Evolutionary conservation across 202 grass and related monocot genomes (phyloP), one percentile per base, ranked within the genome.

Genomic region (Cymbopogon flexuosus): DNA sequence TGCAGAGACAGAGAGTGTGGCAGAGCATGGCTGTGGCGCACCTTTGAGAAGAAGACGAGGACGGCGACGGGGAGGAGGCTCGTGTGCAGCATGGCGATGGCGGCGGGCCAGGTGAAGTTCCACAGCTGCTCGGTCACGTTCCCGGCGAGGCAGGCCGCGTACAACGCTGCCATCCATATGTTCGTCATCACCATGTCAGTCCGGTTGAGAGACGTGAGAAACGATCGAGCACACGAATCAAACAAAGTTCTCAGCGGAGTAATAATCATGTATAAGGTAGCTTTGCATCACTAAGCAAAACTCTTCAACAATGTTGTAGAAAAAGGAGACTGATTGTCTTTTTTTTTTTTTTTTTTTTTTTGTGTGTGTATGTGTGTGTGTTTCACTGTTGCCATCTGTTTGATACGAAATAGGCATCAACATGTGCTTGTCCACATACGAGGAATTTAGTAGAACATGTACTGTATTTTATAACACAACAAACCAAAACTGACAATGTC

Each of bases 31-130:
- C n/a, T n/a, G n/a, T 7, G 18, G 51, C 18, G 5, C 18, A n/a
- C 90, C 90, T 92, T 92, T 0, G 87, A 59, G 76, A 92, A 92
- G 84, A 92, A 92, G 3, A 70, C 77, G 39, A 90, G 77, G 60
- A 84, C 23, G 3, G 90, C 90, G 18, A 90, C 84, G 5, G 87
- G 87, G 35, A 90, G 60, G 40, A 93, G 78, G 79, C 72, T 93
- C 6, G 81, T 77, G 36, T 93, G 90, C 68, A 90, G 87, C 67
- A 45, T 72, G 2, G 90, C 87, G 11, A 93, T 34, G 54, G 90
- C 81, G 31, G 84, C 77, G 29, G 90, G 90, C 87, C 87, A 90
- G 24, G 84, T 87, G 35, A 92, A 89, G 75, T 89, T 87, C 90
- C 90, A 92, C 3, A 92, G 84, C 34, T 92, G 86, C 64, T 89